phyloP scores from a whole-genome alignment of 2,329 filamentous ascomycete species.

The Ascochyta clinopodiicola region DNA sequence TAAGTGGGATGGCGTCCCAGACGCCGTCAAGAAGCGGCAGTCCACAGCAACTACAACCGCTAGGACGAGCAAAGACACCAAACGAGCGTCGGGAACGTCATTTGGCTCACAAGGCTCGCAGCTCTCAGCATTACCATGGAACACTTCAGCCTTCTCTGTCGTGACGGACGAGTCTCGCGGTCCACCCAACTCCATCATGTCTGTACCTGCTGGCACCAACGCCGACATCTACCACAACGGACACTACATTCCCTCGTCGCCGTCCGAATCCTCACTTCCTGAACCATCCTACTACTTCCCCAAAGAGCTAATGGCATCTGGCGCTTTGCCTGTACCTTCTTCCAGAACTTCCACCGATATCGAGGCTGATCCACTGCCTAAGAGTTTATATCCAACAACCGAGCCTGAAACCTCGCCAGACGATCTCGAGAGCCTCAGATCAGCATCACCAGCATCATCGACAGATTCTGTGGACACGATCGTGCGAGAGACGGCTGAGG shows the following conservation, averaged over 20 bases:
- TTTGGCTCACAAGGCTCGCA: slow-evolving; percentile 21
- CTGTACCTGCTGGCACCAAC: slow-evolving; percentile 17
- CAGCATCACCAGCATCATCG: slow-evolving; percentile 32
- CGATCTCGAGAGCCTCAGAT: slow-evolving; percentile 14
- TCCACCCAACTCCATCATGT: slow-evolving; percentile 41
- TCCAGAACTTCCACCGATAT: neutral
- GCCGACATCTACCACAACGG: slow-evolving; percentile 16
- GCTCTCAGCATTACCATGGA: slow-evolving; percentile 14
- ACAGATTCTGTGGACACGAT: slow-evolving; percentile 28
- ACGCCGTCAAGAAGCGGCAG: slow-evolving; percentile 42
- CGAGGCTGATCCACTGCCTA: slow-evolving; percentile 11
- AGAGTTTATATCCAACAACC: slow-evolving; percentile 9
- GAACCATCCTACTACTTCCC: slow-evolving; percentile 39
- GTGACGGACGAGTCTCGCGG: slow-evolving; percentile 34
- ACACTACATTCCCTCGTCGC: slow-evolving; percentile 18
- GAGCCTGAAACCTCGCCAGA: slow-evolving; percentile 15
- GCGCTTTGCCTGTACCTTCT: slow-evolving; percentile 18
- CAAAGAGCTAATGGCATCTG: slow-evolving; percentile 26
- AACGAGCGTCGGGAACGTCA: slow-evolving; percentile 26
- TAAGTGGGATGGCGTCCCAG: slow-evolving; percentile 61
- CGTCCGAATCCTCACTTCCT: slow-evolving; percentile 32
- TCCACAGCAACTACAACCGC: slow-evolving; percentile 17
- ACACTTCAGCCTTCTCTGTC: slow-evolving; percentile 31
- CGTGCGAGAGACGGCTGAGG: slow-evolving; percentile 36
- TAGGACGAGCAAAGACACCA: slow-evolving; percentile 21